Percentiles rank a stretch among this genome's conserved stretches.
These are phyloP conservation scores for Bruguiera hainesii DNA, from an alignment of 441 rosid species.

Conservation along the genomic window DNA sequence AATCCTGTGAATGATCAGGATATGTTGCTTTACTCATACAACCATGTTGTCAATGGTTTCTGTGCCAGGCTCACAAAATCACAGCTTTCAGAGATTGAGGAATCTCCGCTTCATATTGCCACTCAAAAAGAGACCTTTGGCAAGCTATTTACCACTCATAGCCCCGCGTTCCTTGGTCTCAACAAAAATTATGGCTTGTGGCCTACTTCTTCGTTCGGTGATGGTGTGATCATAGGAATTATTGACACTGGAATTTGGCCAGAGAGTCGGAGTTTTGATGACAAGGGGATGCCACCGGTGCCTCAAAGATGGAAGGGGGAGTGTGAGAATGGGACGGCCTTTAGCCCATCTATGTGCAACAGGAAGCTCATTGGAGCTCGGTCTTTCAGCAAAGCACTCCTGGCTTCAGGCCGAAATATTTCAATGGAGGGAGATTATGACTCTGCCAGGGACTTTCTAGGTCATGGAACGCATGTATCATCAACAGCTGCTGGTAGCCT, in stretches of 20 bases:
- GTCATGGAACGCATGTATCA: not conserved
- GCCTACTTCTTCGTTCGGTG: not conserved
- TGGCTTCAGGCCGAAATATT: conserved; percentile 24
- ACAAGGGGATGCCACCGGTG: conserved; percentile 32
- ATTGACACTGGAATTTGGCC: not conserved
- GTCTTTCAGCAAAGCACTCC: conserved; percentile 21
- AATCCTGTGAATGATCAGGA: not conserved
- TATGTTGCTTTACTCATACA: not conserved
- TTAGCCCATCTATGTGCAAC: conserved; percentile 34
- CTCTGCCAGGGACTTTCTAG: not conserved
- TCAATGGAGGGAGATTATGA: not conserved
- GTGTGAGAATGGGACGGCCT: conserved; percentile 35
- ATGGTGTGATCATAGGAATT: not conserved
- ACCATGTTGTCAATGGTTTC: not conserved
- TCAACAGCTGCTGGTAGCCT: not conserved
- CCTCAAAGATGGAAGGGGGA: conserved; percentile 43
- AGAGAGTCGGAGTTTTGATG: not conserved
- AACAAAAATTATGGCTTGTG: not conserved
- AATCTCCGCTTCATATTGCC: not conserved
- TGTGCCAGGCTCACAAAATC: not conserved
- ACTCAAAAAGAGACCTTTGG: not conserved
- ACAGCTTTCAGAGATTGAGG: not conserved
- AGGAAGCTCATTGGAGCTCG: conserved; percentile 36
- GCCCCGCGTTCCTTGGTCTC: not conserved
- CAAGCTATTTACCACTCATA: not conserved